Base-by-base conservation (phyloP, 768 basidiomycete species). In the Sarcodon sp. region DNA sequence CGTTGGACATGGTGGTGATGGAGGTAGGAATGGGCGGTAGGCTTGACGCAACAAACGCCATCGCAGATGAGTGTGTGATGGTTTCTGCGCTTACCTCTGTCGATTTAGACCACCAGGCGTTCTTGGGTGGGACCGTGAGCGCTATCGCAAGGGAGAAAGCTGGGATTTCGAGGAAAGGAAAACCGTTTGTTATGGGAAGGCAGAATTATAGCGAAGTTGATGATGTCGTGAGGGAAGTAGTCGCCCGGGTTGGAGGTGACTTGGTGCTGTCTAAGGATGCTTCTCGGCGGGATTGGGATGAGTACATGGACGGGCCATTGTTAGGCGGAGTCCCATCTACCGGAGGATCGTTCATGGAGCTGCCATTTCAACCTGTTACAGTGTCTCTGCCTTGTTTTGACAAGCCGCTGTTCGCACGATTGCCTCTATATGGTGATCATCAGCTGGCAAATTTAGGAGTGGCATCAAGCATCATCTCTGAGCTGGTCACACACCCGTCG, bases 1-100 rank as follows among this genome's bases (percentile, higher is more conserved):
- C 65, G n/a, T 71, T 93, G 6, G 93, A 97, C 54, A 57, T 97
- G 35, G 83, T 81, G 16, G 77, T 98, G 8, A 64, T 96, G 39
- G 94, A 99, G 65, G 93, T 91, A 8, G 94, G 96, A 0, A 83
- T 99, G 84, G 96, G 96, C 0, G 96, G 96, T 4, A 71, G 78
- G 3, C 64, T 83, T 45, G 96, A 98, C 61, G 94, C 96, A 15
- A 99, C 96, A 3, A 99, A 99, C 60, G 73, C 86, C 47, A 76
- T 98, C 15, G 75, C 87, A 2, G 75, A 83, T 41, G 69, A 73
- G 0, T 67, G 67, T 45, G 74, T 93, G 37, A 63, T 90, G 33
- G 77, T 82, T 1, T 88, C 87, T n/a, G 85, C 79, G 33, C 69
- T 98, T 27, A 89, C 92, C 0, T 65, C 81, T 3, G 87, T 98